phyloP scores from a whole-genome alignment of 2,329 filamentous ascomycete species.

The Dothistroma septosporum region DNA sequence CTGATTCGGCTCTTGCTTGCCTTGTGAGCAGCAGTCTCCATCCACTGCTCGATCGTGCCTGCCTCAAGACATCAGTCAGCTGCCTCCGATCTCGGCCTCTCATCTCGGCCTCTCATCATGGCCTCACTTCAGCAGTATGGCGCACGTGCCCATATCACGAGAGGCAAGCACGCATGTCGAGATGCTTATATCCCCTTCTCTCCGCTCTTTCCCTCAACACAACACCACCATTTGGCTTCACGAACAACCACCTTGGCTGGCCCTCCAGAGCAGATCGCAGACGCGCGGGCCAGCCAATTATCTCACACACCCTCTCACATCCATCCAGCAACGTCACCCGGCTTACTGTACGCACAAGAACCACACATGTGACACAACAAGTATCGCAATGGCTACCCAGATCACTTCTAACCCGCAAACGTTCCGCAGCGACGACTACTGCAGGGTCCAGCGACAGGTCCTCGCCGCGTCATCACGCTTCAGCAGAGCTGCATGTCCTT shows the following conservation, averaged over 20 bases:
- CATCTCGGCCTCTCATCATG: no score
- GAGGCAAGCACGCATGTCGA: background rate
- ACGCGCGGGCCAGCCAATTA: background rate
- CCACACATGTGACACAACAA: constrained; percentile 4
- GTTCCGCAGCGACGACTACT: constrained; percentile 1
- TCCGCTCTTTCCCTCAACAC: background rate
- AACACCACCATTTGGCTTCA: background rate
- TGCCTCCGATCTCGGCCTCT: background rate
- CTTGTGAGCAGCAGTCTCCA: background rate
- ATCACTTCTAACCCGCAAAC: background rate
- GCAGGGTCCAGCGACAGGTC: background rate
- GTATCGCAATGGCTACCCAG: constrained; percentile 8
- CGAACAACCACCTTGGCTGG: background rate
- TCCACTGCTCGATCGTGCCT: background rate
- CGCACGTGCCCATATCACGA: background rate
- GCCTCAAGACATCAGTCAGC: no score
- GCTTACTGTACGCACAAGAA: constrained; percentile 1
- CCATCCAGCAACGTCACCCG: background rate
- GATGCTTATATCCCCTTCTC: background rate
- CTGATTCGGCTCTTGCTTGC: no score
- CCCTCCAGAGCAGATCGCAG: background rate
- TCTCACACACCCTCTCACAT: constrained; percentile 10
- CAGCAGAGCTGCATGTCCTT: background rate
- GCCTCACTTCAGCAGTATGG: no score
- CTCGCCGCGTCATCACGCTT: background rate